Base-by-base conservation (phyloP, 176 grass and related monocot genomes). In the Aegilops sharonensis region DNA sequence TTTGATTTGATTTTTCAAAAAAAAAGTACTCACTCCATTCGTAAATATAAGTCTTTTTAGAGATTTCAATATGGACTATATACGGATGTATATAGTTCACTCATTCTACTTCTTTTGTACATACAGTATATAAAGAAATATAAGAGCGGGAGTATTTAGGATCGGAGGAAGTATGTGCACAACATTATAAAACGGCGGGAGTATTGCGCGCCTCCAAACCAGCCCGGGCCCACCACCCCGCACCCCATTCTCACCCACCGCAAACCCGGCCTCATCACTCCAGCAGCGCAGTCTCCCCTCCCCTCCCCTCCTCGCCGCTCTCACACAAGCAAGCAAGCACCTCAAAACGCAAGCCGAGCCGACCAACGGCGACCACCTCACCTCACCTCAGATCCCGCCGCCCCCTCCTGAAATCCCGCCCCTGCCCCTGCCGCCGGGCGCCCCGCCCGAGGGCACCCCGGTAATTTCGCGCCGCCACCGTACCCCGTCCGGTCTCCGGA, bases 361-460 rank as follows among this genome's bases (percentile, higher is more conserved):
- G 89, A 84, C 85, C 89, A 88, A 91, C 81, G 89, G 89, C 85
- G 89, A 88, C 89, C 89, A 84, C 68, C 89, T 91, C 88, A 81
- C 42, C 83, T 74, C 83, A 21, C 21, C 42, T 35, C 83, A 48
- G 45, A 48, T 5, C 45, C 45, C 50, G 15, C 50, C 50, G 15
- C 79, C 70, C 84, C 35, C 35, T 0, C 64, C 34, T 30, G 21
- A 92, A 92, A 79, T 82, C 60, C 78, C 85, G 17, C 6, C 2
- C 40, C 37, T 89, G 3, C 83, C 92, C 86, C 73, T 71, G 14
- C 72, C 65, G 23, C 34, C 81, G 54, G 9, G 14, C 35, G 32
- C 13, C 6, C 30, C 3, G 5, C 75, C 14, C 20, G 36, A 61
- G 85, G 77, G n/a, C 60, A 88, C 1, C 5, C 2, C 5, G 4